Percentiles rank a stretch among this genome's conserved stretches.
These are phyloP conservation scores for Pseudovirgaria hyperparasitica DNA, from an alignment of 2,329 filamentous ascomycete genomes.

Conservation along the genomic window DNA sequence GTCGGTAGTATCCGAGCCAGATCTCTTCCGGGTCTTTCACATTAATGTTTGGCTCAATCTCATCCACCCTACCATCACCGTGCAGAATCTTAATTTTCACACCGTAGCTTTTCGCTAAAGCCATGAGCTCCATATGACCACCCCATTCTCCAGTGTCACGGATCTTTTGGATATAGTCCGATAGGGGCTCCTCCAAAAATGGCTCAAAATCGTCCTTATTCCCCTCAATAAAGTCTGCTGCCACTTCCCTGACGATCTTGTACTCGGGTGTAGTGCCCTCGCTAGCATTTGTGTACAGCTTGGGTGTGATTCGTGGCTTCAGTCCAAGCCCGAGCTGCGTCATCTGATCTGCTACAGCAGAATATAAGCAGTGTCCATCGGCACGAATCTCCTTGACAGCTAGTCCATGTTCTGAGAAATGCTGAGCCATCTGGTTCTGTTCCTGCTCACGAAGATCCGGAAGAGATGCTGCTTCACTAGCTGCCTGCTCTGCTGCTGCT, in stretches of 20 bases:
- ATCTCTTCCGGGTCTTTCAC: constrained; percentile 42
- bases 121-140: constrained; percentile 78
- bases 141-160: constrained; percentile 90
- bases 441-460: constrained; percentile 26
- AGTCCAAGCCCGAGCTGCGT: constrained; percentile 26
- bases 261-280: constrained; percentile 34
- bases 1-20: constrained; percentile 91
- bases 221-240: constrained; percentile 62
- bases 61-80: constrained; percentile 64
- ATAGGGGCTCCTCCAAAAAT: constrained; percentile 73
- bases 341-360: constrained; percentile 79
- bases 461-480: constrained; percentile 51
- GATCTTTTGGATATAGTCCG: constrained; percentile 62
- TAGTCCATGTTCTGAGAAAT: constrained; percentile 52
- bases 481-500: constrained; percentile 53
- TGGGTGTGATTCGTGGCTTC: constrained; percentile 20
- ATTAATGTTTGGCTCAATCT: constrained; percentile 45
- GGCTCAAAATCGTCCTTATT: constrained; percentile 72
- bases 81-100: constrained; percentile 78
- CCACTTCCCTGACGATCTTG: constrained; percentile 52
- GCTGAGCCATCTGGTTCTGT: constrained; percentile 49
- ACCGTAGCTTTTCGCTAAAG: constrained; percentile 67
- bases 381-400: constrained; percentile 69
- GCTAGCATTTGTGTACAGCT: constrained; percentile 4
- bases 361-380: constrained; percentile 92